Evolutionary conservation across 2,329 filamentous ascomycete genomes (phyloP), one percentile per base, ranked within the genome.

Genomic region (Cordyceps cateniannulata): DNA sequence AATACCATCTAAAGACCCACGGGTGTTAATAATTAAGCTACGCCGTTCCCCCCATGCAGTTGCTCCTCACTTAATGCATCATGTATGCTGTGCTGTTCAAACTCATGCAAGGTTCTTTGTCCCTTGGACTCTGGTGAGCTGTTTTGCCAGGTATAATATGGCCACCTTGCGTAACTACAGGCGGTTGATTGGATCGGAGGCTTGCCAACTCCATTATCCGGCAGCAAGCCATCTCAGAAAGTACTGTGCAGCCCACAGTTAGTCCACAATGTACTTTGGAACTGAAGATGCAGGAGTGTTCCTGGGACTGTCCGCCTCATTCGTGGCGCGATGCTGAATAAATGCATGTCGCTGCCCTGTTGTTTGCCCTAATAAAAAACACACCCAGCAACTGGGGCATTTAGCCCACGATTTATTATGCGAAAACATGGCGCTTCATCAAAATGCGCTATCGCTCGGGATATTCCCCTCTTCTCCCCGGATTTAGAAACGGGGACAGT

Each of bases 61-160:
- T 22, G 50, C 48, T 20, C 18, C 10, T 22, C 18, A 27, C 20
- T 8, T 24, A 5, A 42, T 27, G 51, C 25, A 42, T 27, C 51
- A 53, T 53, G 50, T 53, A 40, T 53, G 27, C 14, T 16, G 18
- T 29, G 22, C 10, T 20, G 35, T 14, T 20, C 22, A 35, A 12
- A 42, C 9, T 50, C 51, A 42, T 27, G 51, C 35, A 53, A 47
- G 40, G 18, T 20, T 47, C 40, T 47, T 10, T 45, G 18, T 35
- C 32, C 32, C 32, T 3, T 5, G 10, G n/a, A 27, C 4, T 25
- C 22, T n/a, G 53, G 25, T 55, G 52, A 38, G 40, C 53, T 55
- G 53, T 55, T 55, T 55, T 55, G 5, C 53, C 25, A 55, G 53
- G 53, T 45, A 32, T 35, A 55, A 55, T 55, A 45, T 32, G 53